A percentile compares a stretch with the other conserved stretches of the same genome.
Conservation (phyloP, 805 yeast species). For the Lachancea quebecensis region DNA sequence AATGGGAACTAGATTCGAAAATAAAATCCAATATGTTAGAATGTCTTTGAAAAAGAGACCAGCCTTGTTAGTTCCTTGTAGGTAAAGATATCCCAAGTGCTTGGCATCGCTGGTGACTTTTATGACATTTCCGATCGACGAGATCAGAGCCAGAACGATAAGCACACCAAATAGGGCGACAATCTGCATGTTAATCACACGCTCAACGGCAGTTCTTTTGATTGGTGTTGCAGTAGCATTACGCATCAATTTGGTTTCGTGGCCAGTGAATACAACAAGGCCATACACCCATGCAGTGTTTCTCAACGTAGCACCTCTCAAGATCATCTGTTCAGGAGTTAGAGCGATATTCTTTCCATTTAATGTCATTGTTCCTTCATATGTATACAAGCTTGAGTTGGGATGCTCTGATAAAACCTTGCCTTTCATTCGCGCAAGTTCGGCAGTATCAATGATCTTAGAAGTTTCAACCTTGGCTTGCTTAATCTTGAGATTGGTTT, state of each 20-base stretch:
- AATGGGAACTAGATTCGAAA: slow-evolving; percentile 95
- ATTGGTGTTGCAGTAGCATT: slow-evolving; percentile 99
- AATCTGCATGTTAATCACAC: slow-evolving; percentile 88
- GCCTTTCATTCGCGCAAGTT: slow-evolving; percentile 48
- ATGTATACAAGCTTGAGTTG: slow-evolving; percentile 87
- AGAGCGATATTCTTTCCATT: slow-evolving; percentile 60
- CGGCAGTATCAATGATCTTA: slow-evolving; percentile 57
- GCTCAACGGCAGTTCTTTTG: slow-evolving; percentile 93
- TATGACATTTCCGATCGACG: slow-evolving; percentile 83
- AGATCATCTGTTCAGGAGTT: slow-evolving; percentile 81
- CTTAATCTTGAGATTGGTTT: slow-evolving; percentile 91
- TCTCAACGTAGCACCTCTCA: slow-evolving; percentile 92
- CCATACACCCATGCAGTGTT: slow-evolving; percentile 96
- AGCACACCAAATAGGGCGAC: slow-evolving; percentile 78
- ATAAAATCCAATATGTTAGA: slow-evolving; percentile 91
- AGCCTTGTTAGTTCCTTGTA: slow-evolving; percentile 62
- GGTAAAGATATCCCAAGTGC: slow-evolving; percentile 54
- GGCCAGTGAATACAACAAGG: slow-evolving; percentile 91
- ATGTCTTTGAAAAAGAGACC: slow-evolving; percentile 77
- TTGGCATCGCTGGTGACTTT: slow-evolving; percentile 49
- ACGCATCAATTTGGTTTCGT: slow-evolving; percentile 95
- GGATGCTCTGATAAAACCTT: slow-evolving; percentile 81
- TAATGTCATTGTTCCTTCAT: slow-evolving; percentile 72
- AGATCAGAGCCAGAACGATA: slow-evolving; percentile 66
- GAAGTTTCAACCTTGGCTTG: slow-evolving; percentile 80